Percentiles rank a stretch among this genome's conserved stretches.
These are phyloP conservation scores for Alternaria sp. DNA, from an alignment of 2,329 filamentous ascomycete species.

Conservation along the genomic window DNA sequence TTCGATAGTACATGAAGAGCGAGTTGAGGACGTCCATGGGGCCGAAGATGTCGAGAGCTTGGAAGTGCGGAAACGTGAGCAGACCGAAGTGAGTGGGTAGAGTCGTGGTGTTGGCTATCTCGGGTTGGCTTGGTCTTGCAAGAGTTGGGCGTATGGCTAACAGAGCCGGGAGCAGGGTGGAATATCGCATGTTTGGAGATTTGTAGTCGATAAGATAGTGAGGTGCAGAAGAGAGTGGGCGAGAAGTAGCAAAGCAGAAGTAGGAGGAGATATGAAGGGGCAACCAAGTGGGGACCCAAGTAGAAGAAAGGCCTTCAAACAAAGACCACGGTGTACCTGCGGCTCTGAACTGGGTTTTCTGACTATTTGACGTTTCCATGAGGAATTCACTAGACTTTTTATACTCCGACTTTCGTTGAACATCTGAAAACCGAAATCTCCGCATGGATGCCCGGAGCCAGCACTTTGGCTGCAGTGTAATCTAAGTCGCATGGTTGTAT, in stretches of 20 bases:
- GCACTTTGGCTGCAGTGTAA: neutral
- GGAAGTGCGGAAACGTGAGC: constrained; percentile 30
- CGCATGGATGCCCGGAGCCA: neutral
- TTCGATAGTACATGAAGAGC: constrained; percentile 33
- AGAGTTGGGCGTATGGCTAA: constrained; percentile 8
- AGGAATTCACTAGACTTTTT: neutral
- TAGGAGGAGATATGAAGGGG: neutral
- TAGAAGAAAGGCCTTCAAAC: neutral
- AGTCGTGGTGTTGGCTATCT: constrained; percentile 28
- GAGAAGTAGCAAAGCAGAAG: neutral
- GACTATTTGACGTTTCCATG: neutral
- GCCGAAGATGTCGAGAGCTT: constrained; percentile 49
- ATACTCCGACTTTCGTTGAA: neutral
- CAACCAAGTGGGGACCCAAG: neutral
- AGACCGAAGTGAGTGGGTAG: constrained; percentile 34
- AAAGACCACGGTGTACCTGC: neutral
- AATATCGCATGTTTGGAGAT: constrained; percentile 14
- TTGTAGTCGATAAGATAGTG: neutral
- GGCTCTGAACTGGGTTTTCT: neutral
- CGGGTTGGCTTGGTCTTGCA: constrained; percentile 16
- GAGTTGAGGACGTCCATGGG: constrained; percentile 55
- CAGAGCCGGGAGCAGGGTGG: constrained; percentile 15
- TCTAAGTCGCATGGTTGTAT: neutral
- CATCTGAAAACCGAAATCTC: neutral
- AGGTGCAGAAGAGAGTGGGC: neutral